Evolutionary conservation across 2,329 filamentous ascomycete genomes (phyloP).

Genomic region (Paecilomyces niveus): DNA sequence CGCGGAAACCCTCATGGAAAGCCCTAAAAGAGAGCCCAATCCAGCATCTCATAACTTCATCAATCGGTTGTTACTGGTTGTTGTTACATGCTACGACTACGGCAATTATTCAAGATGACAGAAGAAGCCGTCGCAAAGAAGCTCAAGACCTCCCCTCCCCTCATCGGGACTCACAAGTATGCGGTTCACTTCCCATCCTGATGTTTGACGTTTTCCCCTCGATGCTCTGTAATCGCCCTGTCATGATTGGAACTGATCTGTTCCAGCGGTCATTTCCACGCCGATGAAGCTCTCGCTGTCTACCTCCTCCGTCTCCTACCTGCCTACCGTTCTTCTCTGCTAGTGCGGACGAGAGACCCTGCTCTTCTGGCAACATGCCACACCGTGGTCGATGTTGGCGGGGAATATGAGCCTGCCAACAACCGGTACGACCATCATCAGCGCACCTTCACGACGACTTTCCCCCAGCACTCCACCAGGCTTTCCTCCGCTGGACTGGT

Average conservation of each 20-base stretch:
- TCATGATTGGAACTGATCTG: conserved; percentile 4
- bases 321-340: conserved; percentile 62
- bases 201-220: not conserved
- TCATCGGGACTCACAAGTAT: conserved; percentile 86
- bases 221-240: not conserved
- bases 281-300: conserved; percentile 93
- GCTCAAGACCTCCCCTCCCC: conserved; percentile 65
- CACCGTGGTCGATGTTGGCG: conserved; percentile 96
- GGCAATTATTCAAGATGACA: conserved; percentile 52
- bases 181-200: conserved; percentile 3
- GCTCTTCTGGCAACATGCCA: conserved; percentile 72
- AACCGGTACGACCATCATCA: conserved; percentile 97
- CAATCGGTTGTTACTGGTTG: not conserved
- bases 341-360: conserved; percentile 84
- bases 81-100: conserved; percentile 18
- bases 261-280: conserved; percentile 83
- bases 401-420: conserved; percentile 70
- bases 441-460: conserved; percentile 77
- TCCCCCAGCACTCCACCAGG: conserved; percentile 78
- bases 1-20: not conserved
- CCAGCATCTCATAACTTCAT: not conserved
- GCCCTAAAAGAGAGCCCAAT: not conserved
- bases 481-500: conserved; percentile 90
- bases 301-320: conserved; percentile 90
- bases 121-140: conserved; percentile 67